Conservation (phyloP, 2,329 filamentous ascomycete genomes). For the Clonostachys rosea region DNA sequence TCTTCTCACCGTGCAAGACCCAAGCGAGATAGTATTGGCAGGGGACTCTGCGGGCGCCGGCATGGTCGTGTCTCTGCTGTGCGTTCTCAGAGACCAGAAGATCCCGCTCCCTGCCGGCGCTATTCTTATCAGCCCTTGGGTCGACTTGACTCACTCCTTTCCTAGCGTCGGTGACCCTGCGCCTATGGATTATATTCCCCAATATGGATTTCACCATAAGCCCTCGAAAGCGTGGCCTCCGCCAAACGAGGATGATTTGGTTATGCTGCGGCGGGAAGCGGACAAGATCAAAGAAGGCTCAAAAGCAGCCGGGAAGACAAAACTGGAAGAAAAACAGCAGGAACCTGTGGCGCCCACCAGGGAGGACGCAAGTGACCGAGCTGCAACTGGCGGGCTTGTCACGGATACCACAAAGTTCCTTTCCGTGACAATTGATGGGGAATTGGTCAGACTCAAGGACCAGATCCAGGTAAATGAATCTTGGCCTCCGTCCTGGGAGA, state of each 20-base stretch:
- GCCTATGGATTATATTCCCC: slow-evolving; percentile 81
- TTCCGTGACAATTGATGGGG: slow-evolving; percentile 66
- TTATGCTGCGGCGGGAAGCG: slow-evolving; percentile 44
- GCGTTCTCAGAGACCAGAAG: slow-evolving; percentile 75
- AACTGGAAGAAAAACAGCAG: slow-evolving; percentile 24
- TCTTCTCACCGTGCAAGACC: slow-evolving; percentile 70
- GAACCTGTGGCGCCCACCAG: slow-evolving; percentile 18
- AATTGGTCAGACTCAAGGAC: slow-evolving; percentile 71
- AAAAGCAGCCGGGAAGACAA: background rate
- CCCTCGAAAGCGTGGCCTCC: slow-evolving; percentile 92
- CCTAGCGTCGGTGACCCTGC: slow-evolving; percentile 76
- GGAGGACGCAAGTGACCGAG: slow-evolving; percentile 7
- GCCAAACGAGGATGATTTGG: slow-evolving; percentile 72
- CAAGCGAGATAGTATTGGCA: slow-evolving; percentile 78
- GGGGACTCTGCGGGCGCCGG: slow-evolving; percentile 93
- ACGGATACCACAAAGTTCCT: slow-evolving; percentile 32
- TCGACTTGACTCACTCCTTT: slow-evolving; percentile 92
- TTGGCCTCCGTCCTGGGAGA: background rate
- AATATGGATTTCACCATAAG: slow-evolving; percentile 83
- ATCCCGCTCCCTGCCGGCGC: slow-evolving; percentile 84
- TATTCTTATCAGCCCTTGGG: slow-evolving; percentile 91
- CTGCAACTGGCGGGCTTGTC: slow-evolving; percentile 10
- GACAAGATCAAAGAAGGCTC: slow-evolving; percentile 27
- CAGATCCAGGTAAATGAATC: slow-evolving; percentile 73
- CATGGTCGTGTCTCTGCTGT: slow-evolving; percentile 78